Evolutionary conservation across 768 basidiomycete species (phyloP).

Genomic region (Terana coerulea): DNA sequence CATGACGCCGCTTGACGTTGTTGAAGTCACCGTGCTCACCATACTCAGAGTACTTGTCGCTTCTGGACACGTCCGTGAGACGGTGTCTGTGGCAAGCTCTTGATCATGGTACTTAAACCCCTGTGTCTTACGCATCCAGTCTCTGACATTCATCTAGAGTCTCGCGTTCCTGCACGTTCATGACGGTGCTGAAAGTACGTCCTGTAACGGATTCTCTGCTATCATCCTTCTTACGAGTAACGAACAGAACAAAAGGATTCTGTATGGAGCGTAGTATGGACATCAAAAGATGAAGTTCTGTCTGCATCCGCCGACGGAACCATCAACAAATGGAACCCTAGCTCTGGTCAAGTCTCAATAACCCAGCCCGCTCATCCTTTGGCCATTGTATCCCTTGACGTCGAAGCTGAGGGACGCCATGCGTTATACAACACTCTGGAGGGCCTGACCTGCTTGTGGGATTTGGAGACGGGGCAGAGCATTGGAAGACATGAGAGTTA

Average conservation of each 20-base stretch:
- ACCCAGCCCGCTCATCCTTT: conserved; percentile 75
- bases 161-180: conserved; percentile 70
- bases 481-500: conserved; percentile 74
- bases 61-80: too few species aligned
- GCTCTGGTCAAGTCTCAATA: conserved; percentile 56
- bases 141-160: conserved; percentile 40
- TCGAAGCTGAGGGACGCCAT: conserved; percentile 56
- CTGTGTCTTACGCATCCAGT: too few species aligned
- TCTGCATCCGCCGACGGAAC: conserved; percentile 79
- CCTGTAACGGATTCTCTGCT: conserved; percentile 3
- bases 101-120: not conserved
- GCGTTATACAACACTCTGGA: conserved; percentile 83
- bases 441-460: conserved; percentile 75
- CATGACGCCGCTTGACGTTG: not conserved
- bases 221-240: conserved; percentile 13
- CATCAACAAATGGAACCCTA: conserved; percentile 68
- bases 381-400: conserved; percentile 79
- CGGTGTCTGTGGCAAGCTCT: too few species aligned
- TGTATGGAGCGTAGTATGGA: conserved; percentile 78
- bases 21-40: not conserved
- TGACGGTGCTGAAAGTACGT: conserved; percentile 74
- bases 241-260: conserved; percentile 72
- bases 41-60: too few species aligned
- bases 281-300: conserved; percentile 52
- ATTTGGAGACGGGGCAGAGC: conserved; percentile 58